Evolutionary conservation across 2,329 filamentous ascomycete genomes (phyloP).

Genomic region (Microcyclosporella mali): DNA sequence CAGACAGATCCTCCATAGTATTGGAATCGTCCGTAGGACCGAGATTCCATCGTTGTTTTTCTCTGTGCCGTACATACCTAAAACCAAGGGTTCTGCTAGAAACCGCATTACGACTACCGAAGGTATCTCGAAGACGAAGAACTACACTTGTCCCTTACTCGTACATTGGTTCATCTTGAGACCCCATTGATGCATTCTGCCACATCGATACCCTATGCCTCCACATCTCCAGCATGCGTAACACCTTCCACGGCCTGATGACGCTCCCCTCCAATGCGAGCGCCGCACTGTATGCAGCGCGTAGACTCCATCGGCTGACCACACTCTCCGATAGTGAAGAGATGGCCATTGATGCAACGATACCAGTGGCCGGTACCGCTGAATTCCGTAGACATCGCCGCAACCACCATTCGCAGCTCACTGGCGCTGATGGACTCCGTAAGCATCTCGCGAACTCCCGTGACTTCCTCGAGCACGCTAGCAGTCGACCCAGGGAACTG

Average conservation of each 20-base stretch:
- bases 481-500: constrained; percentile 21
- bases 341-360: constrained; percentile 51
- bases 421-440: constrained; percentile 41
- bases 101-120: no score
- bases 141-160: no score
- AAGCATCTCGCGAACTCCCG: constrained; percentile 42
- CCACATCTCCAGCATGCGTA: constrained; percentile 45
- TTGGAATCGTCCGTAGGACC: no score
- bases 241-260: constrained; percentile 51
- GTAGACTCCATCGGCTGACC: constrained; percentile 57
- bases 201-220: no score
- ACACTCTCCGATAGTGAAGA: constrained; percentile 32
- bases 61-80: no score
- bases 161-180: no score
- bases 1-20: no score
- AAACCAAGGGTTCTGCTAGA: no score
- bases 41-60: no score
- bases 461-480: constrained; percentile 41
- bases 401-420: constrained; percentile 47
- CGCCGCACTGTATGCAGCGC: constrained; percentile 57
- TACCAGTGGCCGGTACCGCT: constrained; percentile 56
- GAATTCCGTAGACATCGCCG: constrained; percentile 43
- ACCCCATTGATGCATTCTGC: no score
- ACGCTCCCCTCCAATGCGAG: constrained; percentile 49
- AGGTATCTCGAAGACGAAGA: no score